Evolutionary conservation across 2,329 filamentous ascomycete genomes (phyloP), one percentile per base, ranked within the genome.

Genomic region (Metarhizium humberi): DNA sequence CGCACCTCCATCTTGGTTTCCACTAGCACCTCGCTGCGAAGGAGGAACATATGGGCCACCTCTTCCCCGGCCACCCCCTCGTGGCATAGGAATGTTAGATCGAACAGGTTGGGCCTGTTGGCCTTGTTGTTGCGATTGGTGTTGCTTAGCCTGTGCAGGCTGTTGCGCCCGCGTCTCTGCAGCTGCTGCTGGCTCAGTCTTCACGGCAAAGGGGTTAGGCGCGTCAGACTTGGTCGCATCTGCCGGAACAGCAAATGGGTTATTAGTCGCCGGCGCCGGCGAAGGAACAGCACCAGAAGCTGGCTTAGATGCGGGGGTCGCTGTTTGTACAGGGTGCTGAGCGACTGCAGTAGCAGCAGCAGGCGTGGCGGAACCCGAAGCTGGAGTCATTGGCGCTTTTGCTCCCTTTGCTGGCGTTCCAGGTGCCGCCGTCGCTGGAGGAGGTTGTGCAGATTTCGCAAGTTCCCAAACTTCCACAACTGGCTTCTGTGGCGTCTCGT

Each of bases 401-500:
- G 46, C 54, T 34, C 52, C 52, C 34, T 54, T 58, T n/a, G 56
- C 56, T 36, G 59, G 58, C 13, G 57, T 60, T 6, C 46, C 56
- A 5, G 59, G 48, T 50, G 52, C 55, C 8, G 56, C 32, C 14
- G 52, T 57, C 7, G 59, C 20, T 48, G 63, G 13, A 4, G 60
- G 57, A 25, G 68, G 61, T 45, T 68, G 67, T 25, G 71, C 65
- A 20, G 53, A 76, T 71, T 92, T 92, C 0, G 87, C 91, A 54
- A 88, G 74, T 59, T 87, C 84, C 88, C 90, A 96, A 0, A 96
- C 92, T 69, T 96, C 91, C 10, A 76, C 81, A 4, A 97, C 90
- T 0, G 91, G 83, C 66, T 84, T 85, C 63, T 92, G 79, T 0
- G 92, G 92, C 0, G 92, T 96, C 50, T 95, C 87, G n/a, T 78